Percentiles rank a stretch among this genome's conserved stretches.
Conservation (phyloP, 352 stramenopile genomes). For the Pythium brachiatum region DNA sequence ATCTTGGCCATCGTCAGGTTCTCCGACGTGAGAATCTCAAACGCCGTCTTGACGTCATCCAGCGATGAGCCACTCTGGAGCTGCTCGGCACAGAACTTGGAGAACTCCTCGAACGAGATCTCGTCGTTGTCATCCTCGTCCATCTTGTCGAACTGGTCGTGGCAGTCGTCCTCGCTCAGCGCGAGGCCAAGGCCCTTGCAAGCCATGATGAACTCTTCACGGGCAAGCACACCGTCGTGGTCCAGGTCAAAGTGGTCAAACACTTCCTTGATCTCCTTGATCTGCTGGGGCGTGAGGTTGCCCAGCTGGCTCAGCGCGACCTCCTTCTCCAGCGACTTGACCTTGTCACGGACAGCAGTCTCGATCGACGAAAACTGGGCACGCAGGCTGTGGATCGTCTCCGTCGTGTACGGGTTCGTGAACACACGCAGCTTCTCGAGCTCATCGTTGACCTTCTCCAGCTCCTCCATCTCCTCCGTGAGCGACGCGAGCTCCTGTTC, state of each 20-base stretch:
- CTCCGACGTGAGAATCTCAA: slow-evolving; percentile 76
- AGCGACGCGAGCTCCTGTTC: slow-evolving; percentile 40
- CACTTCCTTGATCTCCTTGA: slow-evolving; percentile 87
- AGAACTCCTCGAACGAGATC: slow-evolving; percentile 84
- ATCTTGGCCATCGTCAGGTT: slow-evolving; percentile 77
- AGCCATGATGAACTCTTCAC: slow-evolving; percentile 90
- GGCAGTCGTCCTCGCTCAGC: slow-evolving; percentile 86
- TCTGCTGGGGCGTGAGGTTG: slow-evolving; percentile 79
- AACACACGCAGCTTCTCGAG: slow-evolving; percentile 83
- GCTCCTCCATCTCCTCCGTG: slow-evolving; percentile 74
- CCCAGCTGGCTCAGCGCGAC: slow-evolving; percentile 80
- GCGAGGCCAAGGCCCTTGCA: slow-evolving; percentile 86
- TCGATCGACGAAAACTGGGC: slow-evolving; percentile 83
- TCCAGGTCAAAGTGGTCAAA: slow-evolving; percentile 91
- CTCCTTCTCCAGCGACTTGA: slow-evolving; percentile 89
- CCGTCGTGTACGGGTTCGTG: slow-evolving; percentile 87
- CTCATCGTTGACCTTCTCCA: slow-evolving; percentile 83
- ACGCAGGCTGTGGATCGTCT: slow-evolving; percentile 87
- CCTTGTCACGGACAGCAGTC: slow-evolving; percentile 71
- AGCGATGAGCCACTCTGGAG: slow-evolving; percentile 83
- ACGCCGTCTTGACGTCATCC: slow-evolving; percentile 76
- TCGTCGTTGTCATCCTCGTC: slow-evolving; percentile 82
- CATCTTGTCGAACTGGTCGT: slow-evolving; percentile 87
- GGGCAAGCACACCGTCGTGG: slow-evolving; percentile 79
- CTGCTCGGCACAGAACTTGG: slow-evolving; percentile 86